A percentile compares a stretch with the other conserved stretches of the same genome.
These are phyloP conservation scores for Nakazawaea populi DNA, from an alignment of 805 yeast genomes.

Conservation along the genomic window DNA sequence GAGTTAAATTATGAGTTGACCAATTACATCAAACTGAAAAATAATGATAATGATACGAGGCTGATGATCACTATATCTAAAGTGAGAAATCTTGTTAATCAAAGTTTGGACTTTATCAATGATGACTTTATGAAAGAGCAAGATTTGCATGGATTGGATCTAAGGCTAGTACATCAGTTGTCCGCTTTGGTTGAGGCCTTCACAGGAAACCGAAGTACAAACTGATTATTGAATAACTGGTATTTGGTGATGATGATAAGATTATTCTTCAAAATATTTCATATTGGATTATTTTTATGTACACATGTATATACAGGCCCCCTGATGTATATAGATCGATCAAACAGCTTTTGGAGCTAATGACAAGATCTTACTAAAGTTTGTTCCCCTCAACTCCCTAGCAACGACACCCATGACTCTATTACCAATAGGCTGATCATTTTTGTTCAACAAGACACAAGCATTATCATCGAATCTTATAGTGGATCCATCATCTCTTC, in stretches of 20 bases:
- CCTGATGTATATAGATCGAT: background rate
- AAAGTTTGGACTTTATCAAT: constrained; percentile 2
- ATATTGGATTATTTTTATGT: background rate
- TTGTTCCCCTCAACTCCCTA: constrained; percentile 77
- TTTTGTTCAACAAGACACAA: constrained; percentile 89
- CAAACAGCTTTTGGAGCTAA: constrained; percentile 82
- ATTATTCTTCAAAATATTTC: no score
- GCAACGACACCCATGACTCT: constrained; percentile 90
- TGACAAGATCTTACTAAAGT: constrained; percentile 79
- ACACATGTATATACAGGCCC: background rate
- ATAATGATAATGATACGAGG: background rate
- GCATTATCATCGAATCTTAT: constrained; percentile 94
- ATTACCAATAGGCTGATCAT: constrained; percentile 87
- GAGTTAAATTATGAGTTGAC: constrained; percentile 3
- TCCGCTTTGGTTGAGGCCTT: constrained; percentile 1
- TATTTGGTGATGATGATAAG: no score
- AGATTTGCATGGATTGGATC: background rate
- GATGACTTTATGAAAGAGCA: background rate
- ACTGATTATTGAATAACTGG: no score
- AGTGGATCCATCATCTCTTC: constrained; percentile 81
- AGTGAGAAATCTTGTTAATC: constrained; percentile 1
- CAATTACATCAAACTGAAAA: constrained; percentile 1
- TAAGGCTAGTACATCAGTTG: background rate
- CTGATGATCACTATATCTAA: background rate
- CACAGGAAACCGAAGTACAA: background rate